Base-by-base conservation (phyloP, 1,284 basidiomycete species). In the Moesziomyces sp. region DNA sequence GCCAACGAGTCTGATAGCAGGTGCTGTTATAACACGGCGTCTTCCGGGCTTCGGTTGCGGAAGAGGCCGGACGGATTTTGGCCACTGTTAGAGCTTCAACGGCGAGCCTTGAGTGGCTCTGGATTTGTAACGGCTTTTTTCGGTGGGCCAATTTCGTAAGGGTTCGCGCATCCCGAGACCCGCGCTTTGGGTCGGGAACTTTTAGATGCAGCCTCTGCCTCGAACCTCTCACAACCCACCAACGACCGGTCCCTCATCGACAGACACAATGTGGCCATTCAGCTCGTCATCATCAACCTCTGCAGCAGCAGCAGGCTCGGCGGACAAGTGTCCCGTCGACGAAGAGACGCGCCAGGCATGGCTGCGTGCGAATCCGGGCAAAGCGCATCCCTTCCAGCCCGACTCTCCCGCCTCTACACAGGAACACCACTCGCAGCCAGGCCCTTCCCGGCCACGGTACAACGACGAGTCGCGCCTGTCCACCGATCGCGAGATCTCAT, bases 401-500 rank as follows among this genome's bases (percentile, higher is more conserved):
- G 44, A 58, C 18, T 5, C 58, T 5, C 28, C 21, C 2, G 10
- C 21, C 14, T 33, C 28, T 26, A 19, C 35, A 21, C 51, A 44
- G 40, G 26, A 28, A 4, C 47, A 47, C 10, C 47, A 26, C 19
- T 23, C 47, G 13, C 49, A 54, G 51, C 46, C 62, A 46, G 56
- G 63, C 11, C 55, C 65, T 13, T 56, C 63, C 8, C 30, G 62
- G 49, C 26, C 52, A 8, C 26, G 64, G 11, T 54, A 61, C 54
- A 50, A 55, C 63, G 58, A 71, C 51, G 67, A 56, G 44, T 51
- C 79, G 51, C 78, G 45, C 65, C 85, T 56, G 86, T 91, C 65
- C 18, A 87, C 86, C 10, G 88, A 91, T 11, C 90, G 95, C 66
- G 91, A 93, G 81, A 87, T 89, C 28, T 97, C 95, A 6, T 92